These are phyloP conservation scores for Plasmodium gonderi DNA, from an alignment of 169 alveolate genomes.

Conservation along the genomic window DNA sequence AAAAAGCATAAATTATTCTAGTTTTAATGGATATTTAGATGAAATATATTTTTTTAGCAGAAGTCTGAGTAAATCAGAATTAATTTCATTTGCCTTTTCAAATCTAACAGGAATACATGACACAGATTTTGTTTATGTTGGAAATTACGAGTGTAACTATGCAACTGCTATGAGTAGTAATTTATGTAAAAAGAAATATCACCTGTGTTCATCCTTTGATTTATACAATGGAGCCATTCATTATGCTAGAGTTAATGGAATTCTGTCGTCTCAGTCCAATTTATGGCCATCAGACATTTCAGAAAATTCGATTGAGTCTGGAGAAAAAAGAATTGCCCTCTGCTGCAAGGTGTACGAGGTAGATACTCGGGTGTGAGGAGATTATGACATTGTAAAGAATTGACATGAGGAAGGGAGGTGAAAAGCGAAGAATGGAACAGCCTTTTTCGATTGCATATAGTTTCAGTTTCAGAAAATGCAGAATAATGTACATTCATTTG, in stretches of 20 bases:
- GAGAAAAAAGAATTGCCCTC: slow-evolving; percentile 50
- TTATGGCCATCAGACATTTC: slow-evolving; percentile 79
- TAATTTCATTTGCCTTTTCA: slow-evolving; percentile 31
- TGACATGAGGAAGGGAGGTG: no score
- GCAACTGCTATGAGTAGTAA: slow-evolving; percentile 75
- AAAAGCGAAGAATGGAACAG: no score
- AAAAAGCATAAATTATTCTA: slow-evolving; percentile 22
- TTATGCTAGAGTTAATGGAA: slow-evolving; percentile 83
- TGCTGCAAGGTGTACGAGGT: slow-evolving; percentile 17
- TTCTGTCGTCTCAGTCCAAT: slow-evolving; percentile 77
- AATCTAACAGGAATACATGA: slow-evolving; percentile 52
- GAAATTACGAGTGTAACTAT: slow-evolving; percentile 73
- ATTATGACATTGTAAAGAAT: not conserved
- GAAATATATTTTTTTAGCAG: slow-evolving; percentile 37
- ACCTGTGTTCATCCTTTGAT: slow-evolving; percentile 80
- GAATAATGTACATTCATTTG: no score
- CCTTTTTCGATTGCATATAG: no score
- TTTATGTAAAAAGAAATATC: slow-evolving; percentile 78
- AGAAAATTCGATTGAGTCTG: slow-evolving; percentile 9
- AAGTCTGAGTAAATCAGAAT: slow-evolving; percentile 17
- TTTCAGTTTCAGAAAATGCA: no score
- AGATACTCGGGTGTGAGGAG: not conserved
- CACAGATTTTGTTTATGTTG: slow-evolving; percentile 71
- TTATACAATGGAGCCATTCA: slow-evolving; percentile 82
- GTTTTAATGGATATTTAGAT: slow-evolving; percentile 60